Evolutionary conservation across 164 flowering plant genomes (phyloP).

Genomic region (Malania oleifera): DNA sequence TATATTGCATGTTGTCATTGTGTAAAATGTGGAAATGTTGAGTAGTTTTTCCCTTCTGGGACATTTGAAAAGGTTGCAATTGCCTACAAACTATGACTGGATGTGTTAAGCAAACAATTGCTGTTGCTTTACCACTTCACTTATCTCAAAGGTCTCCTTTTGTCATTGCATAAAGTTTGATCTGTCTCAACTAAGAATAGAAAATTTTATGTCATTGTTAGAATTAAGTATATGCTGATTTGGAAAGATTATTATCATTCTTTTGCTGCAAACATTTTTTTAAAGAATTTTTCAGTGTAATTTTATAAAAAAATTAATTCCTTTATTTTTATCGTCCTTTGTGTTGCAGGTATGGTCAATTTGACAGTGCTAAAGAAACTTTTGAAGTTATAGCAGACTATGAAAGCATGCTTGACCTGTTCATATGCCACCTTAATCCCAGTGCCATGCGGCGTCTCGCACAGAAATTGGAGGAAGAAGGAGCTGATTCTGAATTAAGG

Average conservation of each 20-base stretch:
- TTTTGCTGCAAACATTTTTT: too few relatives aligned
- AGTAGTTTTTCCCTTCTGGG: not conserved
- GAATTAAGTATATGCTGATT: too few relatives aligned
- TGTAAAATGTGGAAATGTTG: too few relatives aligned
- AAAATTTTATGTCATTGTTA: too few relatives aligned
- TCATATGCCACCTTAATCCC: slow-evolving; percentile 97
- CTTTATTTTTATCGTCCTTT: not conserved
- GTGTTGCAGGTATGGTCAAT: slow-evolving; percentile 87
- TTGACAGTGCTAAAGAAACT: slow-evolving; percentile 98
- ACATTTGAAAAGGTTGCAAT: not conserved
- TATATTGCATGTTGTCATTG: too few relatives aligned
- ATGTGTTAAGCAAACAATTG: not conserved
- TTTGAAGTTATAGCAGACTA: slow-evolving; percentile 94
- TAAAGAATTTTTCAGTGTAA: too few relatives aligned
- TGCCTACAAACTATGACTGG: not conserved
- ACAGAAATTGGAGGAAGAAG: slow-evolving; percentile 89
- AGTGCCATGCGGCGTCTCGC: slow-evolving; percentile 99
- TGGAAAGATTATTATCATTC: too few relatives aligned
- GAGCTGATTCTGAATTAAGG: slow-evolving; percentile 79
- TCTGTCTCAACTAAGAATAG: too few relatives aligned
- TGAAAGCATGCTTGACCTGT: slow-evolving; percentile 94
- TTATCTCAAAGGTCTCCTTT: too few relatives aligned
- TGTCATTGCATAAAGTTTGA: too few relatives aligned
- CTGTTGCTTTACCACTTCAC: not conserved
- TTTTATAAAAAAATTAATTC: too few relatives aligned